A percentile compares a stretch with the other conserved stretches of the same genome.
Evolutionary conservation across 2,329 filamentous ascomycete species (phyloP).

Genomic region (Botrytis galanthina): DNA sequence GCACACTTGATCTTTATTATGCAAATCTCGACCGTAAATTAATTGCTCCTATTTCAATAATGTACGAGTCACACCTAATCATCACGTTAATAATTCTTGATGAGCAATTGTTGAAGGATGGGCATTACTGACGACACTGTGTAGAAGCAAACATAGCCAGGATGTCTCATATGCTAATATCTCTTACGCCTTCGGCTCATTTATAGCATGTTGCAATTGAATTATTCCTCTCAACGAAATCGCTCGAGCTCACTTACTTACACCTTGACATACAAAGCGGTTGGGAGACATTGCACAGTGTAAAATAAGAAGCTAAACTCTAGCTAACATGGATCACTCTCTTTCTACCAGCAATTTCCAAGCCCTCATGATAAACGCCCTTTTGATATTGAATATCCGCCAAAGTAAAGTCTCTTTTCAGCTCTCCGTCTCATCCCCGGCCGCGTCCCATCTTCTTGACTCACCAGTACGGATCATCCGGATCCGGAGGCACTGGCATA

Average conservation of each 20-base stretch:
- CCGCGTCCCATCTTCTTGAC: not conserved
- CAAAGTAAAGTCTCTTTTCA: not conserved
- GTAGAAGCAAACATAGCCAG: not conserved
- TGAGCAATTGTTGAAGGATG: too few species aligned
- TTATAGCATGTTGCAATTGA: not conserved
- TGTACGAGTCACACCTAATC: not conserved
- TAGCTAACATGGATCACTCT: not conserved
- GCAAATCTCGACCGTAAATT: not conserved
- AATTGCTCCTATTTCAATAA: not conserved
- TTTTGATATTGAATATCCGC: not conserved
- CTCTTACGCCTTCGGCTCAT: not conserved
- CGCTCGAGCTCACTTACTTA: not conserved
- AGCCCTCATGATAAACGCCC: not conserved
- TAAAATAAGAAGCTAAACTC: not conserved
- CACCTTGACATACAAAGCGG: not conserved
- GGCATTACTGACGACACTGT: not conserved
- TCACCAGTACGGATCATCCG: not conserved
- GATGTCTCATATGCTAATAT: not conserved
- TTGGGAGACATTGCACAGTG: not conserved
- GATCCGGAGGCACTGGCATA: not conserved
- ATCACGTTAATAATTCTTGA: not conserved
- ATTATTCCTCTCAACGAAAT: not conserved
- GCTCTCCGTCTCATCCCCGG: not conserved
- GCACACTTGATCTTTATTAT: not conserved
- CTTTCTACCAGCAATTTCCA: not conserved